Conservation (phyloP, 2,329 filamentous ascomycete species). For the Fusarium guadeloupense region DNA sequence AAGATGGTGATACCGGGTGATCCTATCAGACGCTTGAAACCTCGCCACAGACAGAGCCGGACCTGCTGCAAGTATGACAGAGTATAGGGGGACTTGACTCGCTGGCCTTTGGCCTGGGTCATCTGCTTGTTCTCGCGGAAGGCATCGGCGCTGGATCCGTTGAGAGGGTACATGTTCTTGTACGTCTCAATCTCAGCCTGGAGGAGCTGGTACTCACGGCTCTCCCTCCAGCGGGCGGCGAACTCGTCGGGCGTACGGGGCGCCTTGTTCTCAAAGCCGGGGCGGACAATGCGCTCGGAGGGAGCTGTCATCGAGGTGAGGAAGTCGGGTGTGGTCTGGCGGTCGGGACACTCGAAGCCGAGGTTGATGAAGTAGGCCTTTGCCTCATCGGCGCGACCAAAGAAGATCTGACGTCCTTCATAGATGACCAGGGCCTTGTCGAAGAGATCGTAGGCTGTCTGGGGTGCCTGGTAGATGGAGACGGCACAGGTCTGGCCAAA, state of each 20-base stretch:
- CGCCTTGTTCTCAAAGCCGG: conserved; percentile 47
- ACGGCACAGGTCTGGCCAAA: conserved; percentile 41
- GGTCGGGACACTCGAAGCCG: conserved; percentile 69
- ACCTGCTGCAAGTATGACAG: conserved; percentile 59
- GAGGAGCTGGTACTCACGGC: conserved; percentile 26
- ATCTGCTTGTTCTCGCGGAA: conserved; percentile 43
- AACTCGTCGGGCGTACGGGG: conserved; percentile 53
- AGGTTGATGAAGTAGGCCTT: conserved; percentile 69
- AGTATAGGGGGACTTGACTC: conserved; percentile 58
- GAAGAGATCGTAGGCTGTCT: conserved; percentile 68
- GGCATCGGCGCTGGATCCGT: conserved; percentile 35
- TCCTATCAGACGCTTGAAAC: conserved; percentile 52
- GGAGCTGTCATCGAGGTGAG: conserved; percentile 63
- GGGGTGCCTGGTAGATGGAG: conserved; percentile 69
- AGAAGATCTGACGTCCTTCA: conserved; percentile 74
- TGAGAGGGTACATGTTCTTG: conserved; percentile 40
- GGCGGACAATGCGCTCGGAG: conserved; percentile 47
- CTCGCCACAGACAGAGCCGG: conserved; percentile 53
- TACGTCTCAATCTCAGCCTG: conserved; percentile 47
- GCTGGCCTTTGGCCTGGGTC: conserved; percentile 48
- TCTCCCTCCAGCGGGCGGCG: conserved; percentile 48
- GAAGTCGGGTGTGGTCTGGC: conserved; percentile 73
- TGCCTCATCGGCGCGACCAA: conserved; percentile 65
- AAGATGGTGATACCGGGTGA: conserved; percentile 35
- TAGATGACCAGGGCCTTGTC: conserved; percentile 75